Conservation (phyloP, 345 rosid species). For the Salix exigua region DNA sequence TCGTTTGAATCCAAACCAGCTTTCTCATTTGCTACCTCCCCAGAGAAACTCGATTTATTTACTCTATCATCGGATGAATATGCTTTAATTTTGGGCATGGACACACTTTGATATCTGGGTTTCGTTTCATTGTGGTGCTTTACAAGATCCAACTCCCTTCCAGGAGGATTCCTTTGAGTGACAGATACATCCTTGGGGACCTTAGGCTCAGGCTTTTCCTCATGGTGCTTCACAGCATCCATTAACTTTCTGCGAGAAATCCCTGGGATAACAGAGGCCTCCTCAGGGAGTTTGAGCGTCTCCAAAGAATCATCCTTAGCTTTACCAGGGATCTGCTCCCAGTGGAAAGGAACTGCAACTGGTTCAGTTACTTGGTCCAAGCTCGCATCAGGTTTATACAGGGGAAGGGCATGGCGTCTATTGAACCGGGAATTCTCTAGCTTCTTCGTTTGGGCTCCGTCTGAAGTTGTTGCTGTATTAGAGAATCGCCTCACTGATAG, state of each 20-base stretch:
- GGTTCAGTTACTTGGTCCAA: constrained; percentile 68
- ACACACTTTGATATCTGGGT: constrained; percentile 6
- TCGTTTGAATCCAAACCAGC: constrained; percentile 26
- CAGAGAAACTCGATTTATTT: constrained; percentile 22
- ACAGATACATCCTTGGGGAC: constrained; percentile 17
- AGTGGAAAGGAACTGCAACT: constrained; percentile 76
- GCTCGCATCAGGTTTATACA: constrained; percentile 23
- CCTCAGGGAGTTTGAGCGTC: constrained; percentile 16
- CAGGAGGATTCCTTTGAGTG: constrained; percentile 44
- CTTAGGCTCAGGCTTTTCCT: constrained; percentile 12
- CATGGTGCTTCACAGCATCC: background rate
- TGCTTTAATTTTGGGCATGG: constrained; percentile 7
- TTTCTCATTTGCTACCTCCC: constrained; percentile 21
- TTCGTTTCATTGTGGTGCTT: constrained; percentile 29
- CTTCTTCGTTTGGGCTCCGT: constrained; percentile 24
- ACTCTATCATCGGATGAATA: constrained; percentile 8
- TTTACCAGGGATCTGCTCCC: constrained; percentile 87
- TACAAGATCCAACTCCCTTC: constrained; percentile 24
- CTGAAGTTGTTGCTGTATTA: constrained; percentile 30
- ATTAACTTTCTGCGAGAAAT: background rate
- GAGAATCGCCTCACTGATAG: constrained; percentile 71
- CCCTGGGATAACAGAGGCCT: background rate
- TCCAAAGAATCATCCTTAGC: constrained; percentile 29
- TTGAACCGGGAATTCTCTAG: constrained; percentile 20
- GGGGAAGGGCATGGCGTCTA: constrained; percentile 28